Conservation (phyloP, 78 protist genomes). For the Dictyostelium capitatum region DNA sequence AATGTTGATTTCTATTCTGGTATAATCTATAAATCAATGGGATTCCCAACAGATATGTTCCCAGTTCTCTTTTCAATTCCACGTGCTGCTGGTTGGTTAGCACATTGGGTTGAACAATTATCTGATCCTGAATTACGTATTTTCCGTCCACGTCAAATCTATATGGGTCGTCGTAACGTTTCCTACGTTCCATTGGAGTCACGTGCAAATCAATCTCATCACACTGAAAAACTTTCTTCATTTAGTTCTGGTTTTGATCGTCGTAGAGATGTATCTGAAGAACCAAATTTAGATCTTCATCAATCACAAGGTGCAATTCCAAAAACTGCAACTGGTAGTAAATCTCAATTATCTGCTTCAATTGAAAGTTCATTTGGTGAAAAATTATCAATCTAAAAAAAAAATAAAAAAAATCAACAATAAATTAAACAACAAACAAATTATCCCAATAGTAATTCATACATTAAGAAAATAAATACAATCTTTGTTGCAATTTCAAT, state of each 20-base stretch:
- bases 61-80: slow-evolving; percentile 85
- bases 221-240: background rate
- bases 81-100: slow-evolving; percentile 88
- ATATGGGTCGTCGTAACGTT: slow-evolving; percentile 25
- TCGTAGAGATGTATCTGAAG: slow-evolving; percentile 62
- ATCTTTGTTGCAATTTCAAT: too few relatives aligned
- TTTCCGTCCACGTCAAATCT: slow-evolving; percentile 80
- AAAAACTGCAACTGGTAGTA: slow-evolving; percentile 72
- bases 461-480: too few relatives aligned
- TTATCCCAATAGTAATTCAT: too few relatives aligned
- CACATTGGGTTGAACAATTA: slow-evolving; percentile 85
- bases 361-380: slow-evolving; percentile 77
- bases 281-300: background rate
- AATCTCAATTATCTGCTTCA: slow-evolving; percentile 25
- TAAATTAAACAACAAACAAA: too few relatives aligned
- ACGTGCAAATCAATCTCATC: background rate
- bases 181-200: slow-evolving; percentile 39
- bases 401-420: background rate
- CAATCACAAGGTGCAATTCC: slow-evolving; percentile 61
- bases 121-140: slow-evolving; percentile 76
- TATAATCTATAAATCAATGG: slow-evolving; percentile 80
- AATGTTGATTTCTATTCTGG: slow-evolving; percentile 90
- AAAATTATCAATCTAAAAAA: slow-evolving; percentile 14
- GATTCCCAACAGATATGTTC: slow-evolving; percentile 92
- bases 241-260: slow-evolving; percentile 58